Conservation (phyloP, 352 stramenopile genomes). For the Globisporangium takayamanum region DNA sequence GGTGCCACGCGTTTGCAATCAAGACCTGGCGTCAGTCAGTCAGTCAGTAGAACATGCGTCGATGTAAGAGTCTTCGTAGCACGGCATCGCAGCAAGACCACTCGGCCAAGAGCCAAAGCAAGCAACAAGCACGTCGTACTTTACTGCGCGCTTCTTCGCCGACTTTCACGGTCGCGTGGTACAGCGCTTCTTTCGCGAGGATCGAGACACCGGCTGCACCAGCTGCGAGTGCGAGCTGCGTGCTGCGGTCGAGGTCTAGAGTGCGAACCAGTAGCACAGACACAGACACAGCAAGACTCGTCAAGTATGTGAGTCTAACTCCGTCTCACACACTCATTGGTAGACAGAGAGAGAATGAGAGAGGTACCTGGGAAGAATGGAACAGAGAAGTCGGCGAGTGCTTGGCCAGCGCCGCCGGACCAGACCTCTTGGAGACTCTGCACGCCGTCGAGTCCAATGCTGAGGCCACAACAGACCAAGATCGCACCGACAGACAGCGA, state of each 20-base stretch:
- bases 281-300: too few relatives aligned
- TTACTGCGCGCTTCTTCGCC: conserved; percentile 91
- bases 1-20: conserved; percentile 97
- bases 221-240: conserved; percentile 68
- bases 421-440: conserved; percentile 69
- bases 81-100: neutral
- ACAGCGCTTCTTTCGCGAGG: conserved; percentile 92
- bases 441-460: conserved; percentile 70
- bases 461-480: conserved; percentile 60
- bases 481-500: conserved; percentile 84
- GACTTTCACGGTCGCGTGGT: conserved; percentile 89
- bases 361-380: conserved; percentile 39
- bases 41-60: neutral
- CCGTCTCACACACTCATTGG: neutral
- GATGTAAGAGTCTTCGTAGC: neutral
- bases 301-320: too few relatives aligned
- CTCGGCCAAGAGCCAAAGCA: neutral
- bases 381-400: conserved; percentile 31
- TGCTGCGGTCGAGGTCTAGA: conserved; percentile 40
- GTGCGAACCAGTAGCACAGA: neutral
- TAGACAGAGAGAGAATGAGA: neutral
- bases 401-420: conserved; percentile 20
- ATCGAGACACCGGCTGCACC: conserved; percentile 88
- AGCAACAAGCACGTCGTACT: conserved; percentile 7
- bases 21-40: conserved; percentile 59